Percentiles rank a stretch among this genome's conserved stretches.
Conservation (phyloP, 331 rosid species). For the Dryas integrifolia region DNA sequence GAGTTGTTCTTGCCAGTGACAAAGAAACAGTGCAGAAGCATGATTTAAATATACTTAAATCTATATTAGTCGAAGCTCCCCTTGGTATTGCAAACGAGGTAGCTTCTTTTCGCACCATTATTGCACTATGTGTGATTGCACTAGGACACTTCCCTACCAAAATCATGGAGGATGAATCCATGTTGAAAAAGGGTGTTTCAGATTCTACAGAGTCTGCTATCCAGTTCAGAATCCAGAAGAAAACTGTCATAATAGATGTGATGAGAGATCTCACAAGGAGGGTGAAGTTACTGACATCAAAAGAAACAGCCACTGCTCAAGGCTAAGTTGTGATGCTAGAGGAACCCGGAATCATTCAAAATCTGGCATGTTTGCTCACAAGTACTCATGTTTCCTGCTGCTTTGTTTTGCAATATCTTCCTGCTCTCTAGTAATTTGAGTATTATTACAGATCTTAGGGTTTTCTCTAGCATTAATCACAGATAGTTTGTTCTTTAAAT, state of each 20-base stretch:
- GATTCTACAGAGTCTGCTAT: conserved; percentile 66
- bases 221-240: conserved; percentile 83
- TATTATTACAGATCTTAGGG: not conserved
- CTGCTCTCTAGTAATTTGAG: not conserved
- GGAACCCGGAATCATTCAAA: not conserved
- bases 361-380: not conserved
- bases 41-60: conserved; percentile 61
- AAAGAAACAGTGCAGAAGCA: conserved; percentile 45
- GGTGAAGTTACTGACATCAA: conserved; percentile 65
- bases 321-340: conserved; percentile 24
- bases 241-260: conserved; percentile 59
- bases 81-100: conserved; percentile 72
- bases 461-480: not conserved
- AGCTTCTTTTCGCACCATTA: conserved; percentile 63
- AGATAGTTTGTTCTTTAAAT: not conserved
- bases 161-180: conserved; percentile 75
- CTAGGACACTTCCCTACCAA: conserved; percentile 85
- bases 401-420: not conserved
- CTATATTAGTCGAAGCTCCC: conserved; percentile 72
- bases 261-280: conserved; percentile 74
- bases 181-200: conserved; percentile 53
- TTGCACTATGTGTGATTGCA: conserved; percentile 82
- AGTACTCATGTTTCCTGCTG: not conserved
- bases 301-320: conserved; percentile 44
- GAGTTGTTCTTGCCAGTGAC: conserved; percentile 59